These are phyloP conservation scores for Ophiostoma quercus DNA, from an alignment of 2,329 filamentous ascomycete genomes.

Conservation along the genomic window DNA sequence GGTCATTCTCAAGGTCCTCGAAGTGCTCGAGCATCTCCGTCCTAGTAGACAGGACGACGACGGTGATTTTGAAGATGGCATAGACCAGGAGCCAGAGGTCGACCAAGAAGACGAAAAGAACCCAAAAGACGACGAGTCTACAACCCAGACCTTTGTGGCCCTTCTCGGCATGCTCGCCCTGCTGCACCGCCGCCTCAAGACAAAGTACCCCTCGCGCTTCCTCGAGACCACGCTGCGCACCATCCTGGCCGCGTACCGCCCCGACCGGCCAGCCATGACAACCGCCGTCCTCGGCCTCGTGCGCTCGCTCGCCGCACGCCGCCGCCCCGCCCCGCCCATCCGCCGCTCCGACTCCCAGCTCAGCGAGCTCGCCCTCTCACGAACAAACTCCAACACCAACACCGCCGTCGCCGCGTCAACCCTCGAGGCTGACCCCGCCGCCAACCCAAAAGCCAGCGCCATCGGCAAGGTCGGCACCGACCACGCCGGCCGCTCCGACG, in stretches of 20 bases:
- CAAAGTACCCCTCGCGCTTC: constrained; percentile 72
- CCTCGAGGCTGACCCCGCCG: neutral
- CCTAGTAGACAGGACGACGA: constrained; percentile 36
- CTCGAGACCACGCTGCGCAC: constrained; percentile 71
- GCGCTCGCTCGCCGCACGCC: constrained; percentile 61
- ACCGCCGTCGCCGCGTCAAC: neutral
- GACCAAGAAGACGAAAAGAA: constrained; percentile 28
- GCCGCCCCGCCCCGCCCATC: constrained; percentile 57
- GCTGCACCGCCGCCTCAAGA: constrained; percentile 68
- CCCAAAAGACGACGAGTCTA: constrained; percentile 26
- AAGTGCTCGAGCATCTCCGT: constrained; percentile 58
- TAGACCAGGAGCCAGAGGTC: constrained; percentile 30
- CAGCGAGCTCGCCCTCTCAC: constrained; percentile 8
- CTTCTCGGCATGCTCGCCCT: constrained; percentile 49
- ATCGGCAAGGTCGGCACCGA: constrained; percentile 41
- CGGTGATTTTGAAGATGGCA: constrained; percentile 30
- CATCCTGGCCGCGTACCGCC: constrained; percentile 61
- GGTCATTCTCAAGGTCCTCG: constrained; percentile 74
- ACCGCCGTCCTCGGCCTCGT: constrained; percentile 65
- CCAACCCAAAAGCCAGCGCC: constrained; percentile 29
- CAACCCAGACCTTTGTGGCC: constrained; percentile 22
- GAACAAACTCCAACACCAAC: neutral
- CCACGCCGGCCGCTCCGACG: constrained; percentile 39
- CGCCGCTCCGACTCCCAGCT: constrained; percentile 43
- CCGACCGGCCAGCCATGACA: constrained; percentile 60